phyloP scores from a whole-genome alignment of 2,329 filamentous ascomycete species.

The Exophiala dermatitidis region DNA sequence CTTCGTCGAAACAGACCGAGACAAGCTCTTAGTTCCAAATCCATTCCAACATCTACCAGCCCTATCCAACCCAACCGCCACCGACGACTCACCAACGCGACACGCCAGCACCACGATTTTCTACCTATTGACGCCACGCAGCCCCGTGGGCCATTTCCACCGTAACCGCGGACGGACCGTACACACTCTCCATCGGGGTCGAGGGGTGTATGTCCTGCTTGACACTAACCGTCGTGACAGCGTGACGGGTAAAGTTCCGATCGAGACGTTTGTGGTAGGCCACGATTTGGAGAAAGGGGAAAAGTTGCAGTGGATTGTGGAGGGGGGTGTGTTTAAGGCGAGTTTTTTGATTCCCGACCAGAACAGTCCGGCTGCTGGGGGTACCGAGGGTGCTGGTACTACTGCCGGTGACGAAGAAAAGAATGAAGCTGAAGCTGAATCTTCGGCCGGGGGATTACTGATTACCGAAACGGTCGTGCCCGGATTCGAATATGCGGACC shows the following conservation, averaged over 20 bases:
- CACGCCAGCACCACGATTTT: constrained; percentile 56
- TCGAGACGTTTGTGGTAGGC: constrained; percentile 61
- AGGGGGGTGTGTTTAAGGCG: constrained; percentile 60
- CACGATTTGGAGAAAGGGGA: constrained; percentile 52
- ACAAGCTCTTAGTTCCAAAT: constrained; percentile 47
- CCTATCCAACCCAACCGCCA: constrained; percentile 32
- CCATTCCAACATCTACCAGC: constrained; percentile 40
- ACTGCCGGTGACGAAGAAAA: constrained; percentile 37
- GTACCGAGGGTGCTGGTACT: neutral
- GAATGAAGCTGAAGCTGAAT: neutral
- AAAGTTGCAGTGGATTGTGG: constrained; percentile 60
- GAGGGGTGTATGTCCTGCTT: constrained; percentile 58
- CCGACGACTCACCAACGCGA: constrained; percentile 39
- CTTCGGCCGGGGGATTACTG: constrained; percentile 43
- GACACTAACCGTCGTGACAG: constrained; percentile 46
- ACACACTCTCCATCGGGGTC: constrained; percentile 58
- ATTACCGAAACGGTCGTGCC: constrained; percentile 63
- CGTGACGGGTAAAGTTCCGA: constrained; percentile 36
- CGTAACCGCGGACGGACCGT: constrained; percentile 56
- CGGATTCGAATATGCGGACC: constrained; percentile 60
- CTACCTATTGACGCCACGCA: constrained; percentile 54
- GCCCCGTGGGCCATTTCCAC: constrained; percentile 56
- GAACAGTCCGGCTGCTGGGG: neutral
- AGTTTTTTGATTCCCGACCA: constrained; percentile 50
- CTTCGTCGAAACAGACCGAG: constrained; percentile 55